Conservation (phyloP, 257 asterid species). For the Nyctanthes arbortristis region DNA sequence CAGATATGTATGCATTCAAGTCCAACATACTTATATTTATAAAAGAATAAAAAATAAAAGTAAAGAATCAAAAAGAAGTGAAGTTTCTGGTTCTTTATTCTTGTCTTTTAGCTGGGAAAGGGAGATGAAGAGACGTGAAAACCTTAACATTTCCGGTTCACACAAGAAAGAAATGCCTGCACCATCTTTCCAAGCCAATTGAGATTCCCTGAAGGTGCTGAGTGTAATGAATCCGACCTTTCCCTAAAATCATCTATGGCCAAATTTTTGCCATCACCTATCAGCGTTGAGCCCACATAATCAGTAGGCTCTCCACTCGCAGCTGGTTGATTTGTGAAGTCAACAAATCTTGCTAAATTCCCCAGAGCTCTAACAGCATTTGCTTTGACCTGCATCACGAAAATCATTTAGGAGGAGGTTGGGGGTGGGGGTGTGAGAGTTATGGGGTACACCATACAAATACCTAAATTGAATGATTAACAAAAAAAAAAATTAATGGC, state of each 20-base stretch:
- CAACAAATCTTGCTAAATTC: constrained; percentile 73
- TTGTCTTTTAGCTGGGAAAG: background rate
- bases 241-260: constrained; percentile 31
- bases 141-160: constrained; percentile 97
- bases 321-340: constrained; percentile 41
- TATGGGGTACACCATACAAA: constrained; percentile 18
- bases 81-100: background rate
- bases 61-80: background rate
- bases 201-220: constrained; percentile 37
- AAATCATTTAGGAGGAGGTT: background rate
- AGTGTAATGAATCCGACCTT: constrained; percentile 34
- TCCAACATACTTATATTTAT: background rate
- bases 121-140: constrained; percentile 9
- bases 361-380: constrained; percentile 98
- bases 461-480: constrained; percentile 5
- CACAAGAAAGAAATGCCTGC: constrained; percentile 92
- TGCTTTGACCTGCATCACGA: constrained; percentile 69
- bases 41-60: no score
- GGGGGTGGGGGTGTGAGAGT: constrained; percentile 7
- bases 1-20: no score
- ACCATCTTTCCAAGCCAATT: constrained; percentile 82
- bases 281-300: constrained; percentile 20
- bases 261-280: constrained; percentile 25
- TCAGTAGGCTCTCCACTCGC: constrained; percentile 33
- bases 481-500: constrained; percentile 10